Percentiles rank a stretch among this genome's conserved stretches.
Evolutionary conservation across 768 basidiomycete genomes (phyloP).

Genomic region (Lenzites betulinus): DNA sequence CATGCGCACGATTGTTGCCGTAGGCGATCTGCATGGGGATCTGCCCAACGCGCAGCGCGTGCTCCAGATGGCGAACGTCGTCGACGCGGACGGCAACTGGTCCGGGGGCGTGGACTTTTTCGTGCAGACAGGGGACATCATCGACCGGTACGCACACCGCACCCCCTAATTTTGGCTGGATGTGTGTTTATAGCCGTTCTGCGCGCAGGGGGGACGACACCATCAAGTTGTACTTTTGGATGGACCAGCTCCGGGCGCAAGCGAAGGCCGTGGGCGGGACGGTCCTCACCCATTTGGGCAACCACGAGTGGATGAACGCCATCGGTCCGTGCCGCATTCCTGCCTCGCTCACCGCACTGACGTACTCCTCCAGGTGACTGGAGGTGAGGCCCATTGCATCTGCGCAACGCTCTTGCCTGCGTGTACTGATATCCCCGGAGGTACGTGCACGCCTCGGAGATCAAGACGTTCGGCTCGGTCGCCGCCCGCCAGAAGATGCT

Average conservation of each 20-base stretch:
- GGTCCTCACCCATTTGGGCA: conserved; percentile 81
- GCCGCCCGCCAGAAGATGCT: conserved; percentile 72
- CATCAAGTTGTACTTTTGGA: conserved; percentile 78
- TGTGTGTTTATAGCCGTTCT: background rate
- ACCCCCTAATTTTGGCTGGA: too few species aligned
- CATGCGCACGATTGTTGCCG: conserved; percentile 68
- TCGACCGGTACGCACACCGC: conserved; percentile 81
- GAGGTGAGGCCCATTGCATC: conserved; percentile 48
- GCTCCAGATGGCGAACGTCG: conserved; percentile 76
- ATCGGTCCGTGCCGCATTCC: conserved; percentile 51
- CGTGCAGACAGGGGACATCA: conserved; percentile 95
- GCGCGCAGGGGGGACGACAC: conserved; percentile 81
- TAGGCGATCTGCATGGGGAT: conserved; percentile 94
- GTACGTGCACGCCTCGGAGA: conserved; percentile 83
- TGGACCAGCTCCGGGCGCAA: conserved; percentile 80
- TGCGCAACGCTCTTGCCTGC: background rate
- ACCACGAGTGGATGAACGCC: conserved; percentile 96
- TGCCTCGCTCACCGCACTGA: background rate
- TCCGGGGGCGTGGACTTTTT: conserved; percentile 80
- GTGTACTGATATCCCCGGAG: conserved; percentile 36
- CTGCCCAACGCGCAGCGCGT: conserved; percentile 76
- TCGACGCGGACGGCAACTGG: conserved; percentile 77
- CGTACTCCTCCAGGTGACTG: conserved; percentile 63
- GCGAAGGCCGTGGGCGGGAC: conserved; percentile 69
- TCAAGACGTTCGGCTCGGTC: conserved; percentile 78